Base-by-base conservation (phyloP, 805 yeast species). In the Metschnikowia kofuensis region DNA sequence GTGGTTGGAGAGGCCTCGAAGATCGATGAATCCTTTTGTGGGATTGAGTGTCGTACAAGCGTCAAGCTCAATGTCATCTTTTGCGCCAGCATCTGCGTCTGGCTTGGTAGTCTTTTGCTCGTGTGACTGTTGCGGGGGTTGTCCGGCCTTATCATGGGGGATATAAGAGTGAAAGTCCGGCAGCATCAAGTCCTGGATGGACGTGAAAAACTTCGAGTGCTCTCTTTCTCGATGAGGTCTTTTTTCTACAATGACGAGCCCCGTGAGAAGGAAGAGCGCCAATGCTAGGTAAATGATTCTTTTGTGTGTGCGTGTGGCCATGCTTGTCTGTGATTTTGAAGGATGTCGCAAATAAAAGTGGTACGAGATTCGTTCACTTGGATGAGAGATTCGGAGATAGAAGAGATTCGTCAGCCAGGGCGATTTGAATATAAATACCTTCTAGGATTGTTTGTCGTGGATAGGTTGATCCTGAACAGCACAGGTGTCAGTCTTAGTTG, bases 1-100 rank as follows among this genome's bases (percentile, higher is more conserved):
- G 62, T 70, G 49, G 61, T 79, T 45, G 55, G 81, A 63, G 70
- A 83, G 65, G 59, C 80, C 59, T 58, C 80, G 46, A 70, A 83
- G 64, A 70, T 76, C 64, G 68, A 80, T 69, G 72, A 82, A 70
- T 69, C 83, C 59, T 64, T 75, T 63, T 13, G 65, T 52, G 1
- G 77, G 76, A 38, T 74, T 73, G 12, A 67, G 59, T 3, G 68
- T 73, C 4, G 81, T 70, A 49, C 82, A 77, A 7, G 76, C 73
- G 27, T 61, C 72, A 26, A 52, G 45, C 49, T 47, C 56, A 35
- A 49, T 39, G 39, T 52, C 49, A 21, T 45, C 45, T 11, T 49
- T 47, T 12, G 27, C 3, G 4, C 21, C 46, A 6, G 26, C 43
- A 13, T 41, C 42, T 37, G 37, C 41, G 12, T 21, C 13, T 8